These are phyloP conservation scores for Areca catechu DNA, from an alignment of 176 grass and related monocot species.

Conservation along the genomic window DNA sequence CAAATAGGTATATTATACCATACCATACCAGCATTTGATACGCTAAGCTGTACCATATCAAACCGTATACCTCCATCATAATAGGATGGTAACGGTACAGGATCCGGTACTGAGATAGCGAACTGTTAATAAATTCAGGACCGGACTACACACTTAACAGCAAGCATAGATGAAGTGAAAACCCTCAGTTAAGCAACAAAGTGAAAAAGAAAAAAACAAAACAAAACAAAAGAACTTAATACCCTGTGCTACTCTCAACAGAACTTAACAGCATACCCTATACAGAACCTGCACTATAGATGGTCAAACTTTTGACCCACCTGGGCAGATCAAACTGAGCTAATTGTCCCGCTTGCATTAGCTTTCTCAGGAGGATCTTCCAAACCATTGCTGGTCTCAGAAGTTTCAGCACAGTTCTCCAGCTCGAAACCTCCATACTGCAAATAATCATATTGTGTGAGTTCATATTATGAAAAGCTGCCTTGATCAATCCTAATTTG, in stretches of 20 bases:
- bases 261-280: neutral
- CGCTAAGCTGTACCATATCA: too few relatives aligned
- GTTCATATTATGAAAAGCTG: neutral
- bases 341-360: neutral
- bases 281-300: neutral
- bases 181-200: too few relatives aligned
- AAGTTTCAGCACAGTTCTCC: neutral
- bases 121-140: too few relatives aligned
- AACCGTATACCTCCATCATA: too few relatives aligned
- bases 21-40: too few relatives aligned
- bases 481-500: neutral
- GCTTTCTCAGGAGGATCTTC: neutral
- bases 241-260: neutral
- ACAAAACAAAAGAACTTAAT: too few relatives aligned
- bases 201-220: too few relatives aligned
- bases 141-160: too few relatives aligned
- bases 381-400: neutral
- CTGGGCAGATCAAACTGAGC: neutral
- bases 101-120: too few relatives aligned
- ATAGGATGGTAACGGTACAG: too few relatives aligned
- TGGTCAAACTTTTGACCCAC: neutral
- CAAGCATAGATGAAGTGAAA: too few relatives aligned
- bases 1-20: too few relatives aligned
- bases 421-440: neutral
- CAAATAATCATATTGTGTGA: neutral